phyloP scores from a whole-genome alignment of 495 filamentous ascomycete species.

The Hyaloscypha bicolor region DNA sequence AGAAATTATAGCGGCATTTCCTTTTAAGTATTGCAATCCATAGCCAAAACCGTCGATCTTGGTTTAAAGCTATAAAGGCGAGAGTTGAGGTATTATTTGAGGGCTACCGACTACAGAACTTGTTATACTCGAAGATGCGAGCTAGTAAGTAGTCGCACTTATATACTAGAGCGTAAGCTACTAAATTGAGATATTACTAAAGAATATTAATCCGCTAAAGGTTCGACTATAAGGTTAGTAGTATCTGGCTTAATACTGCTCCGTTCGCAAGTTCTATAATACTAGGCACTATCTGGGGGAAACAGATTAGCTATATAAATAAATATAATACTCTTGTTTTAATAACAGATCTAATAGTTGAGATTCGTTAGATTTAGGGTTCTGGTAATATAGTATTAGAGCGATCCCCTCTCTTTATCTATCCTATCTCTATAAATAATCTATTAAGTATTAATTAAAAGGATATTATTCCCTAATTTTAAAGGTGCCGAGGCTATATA shows the following conservation, averaged over 20 bases:
- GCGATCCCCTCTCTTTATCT: constrained; percentile 17
- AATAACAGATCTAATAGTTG: constrained; percentile 21
- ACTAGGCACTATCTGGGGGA: constrained; percentile 21
- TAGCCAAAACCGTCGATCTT: constrained; percentile 9
- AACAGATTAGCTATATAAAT: constrained; percentile 27
- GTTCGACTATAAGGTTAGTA: constrained; percentile 25
- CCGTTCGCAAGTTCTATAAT: constrained; percentile 23
- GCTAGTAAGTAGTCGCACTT: constrained; percentile 20
- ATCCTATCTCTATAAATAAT: constrained; percentile 17
- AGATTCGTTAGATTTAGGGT: constrained; percentile 23
- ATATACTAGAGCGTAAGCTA: constrained; percentile 26
- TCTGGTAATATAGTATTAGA: constrained; percentile 12
- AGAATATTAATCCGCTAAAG: constrained; percentile 22
- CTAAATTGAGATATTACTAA: constrained; percentile 23
- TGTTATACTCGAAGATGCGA: constrained; percentile 11
- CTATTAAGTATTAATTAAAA: constrained; percentile 15
- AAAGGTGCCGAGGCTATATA: constrained; percentile 16
- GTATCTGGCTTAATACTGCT: constrained; percentile 24
- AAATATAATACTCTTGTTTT: constrained; percentile 26
- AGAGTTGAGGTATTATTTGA: constrained; percentile 15
- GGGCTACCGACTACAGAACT: constrained; percentile 14
- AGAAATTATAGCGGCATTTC: constrained; percentile 12
- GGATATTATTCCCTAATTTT: constrained; percentile 17
- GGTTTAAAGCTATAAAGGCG: constrained; percentile 11
- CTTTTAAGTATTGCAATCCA: too few relatives aligned